phyloP scores from a whole-genome alignment of 2,329 filamentous ascomycete species.

The Cladophialophora psammophila region DNA sequence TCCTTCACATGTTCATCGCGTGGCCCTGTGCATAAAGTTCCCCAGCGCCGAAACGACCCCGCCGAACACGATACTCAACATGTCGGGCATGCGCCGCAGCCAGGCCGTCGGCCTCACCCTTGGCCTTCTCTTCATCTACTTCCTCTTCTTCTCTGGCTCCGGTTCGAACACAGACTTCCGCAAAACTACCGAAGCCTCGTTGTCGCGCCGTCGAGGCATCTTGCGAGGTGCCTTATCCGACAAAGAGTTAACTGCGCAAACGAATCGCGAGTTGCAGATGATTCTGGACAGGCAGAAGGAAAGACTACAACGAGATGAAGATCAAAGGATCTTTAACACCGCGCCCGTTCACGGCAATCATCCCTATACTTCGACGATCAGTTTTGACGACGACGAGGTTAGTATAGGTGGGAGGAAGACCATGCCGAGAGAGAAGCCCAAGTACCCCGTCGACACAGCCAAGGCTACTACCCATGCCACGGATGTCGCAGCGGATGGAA shows the following conservation, averaged over 20 bases:
- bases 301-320: slow-evolving; percentile 22
- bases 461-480: slow-evolving; percentile 10
- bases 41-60: not conserved
- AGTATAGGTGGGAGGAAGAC: slow-evolving; percentile 48
- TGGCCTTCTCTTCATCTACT: slow-evolving; percentile 34
- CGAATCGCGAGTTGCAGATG: slow-evolving; percentile 37
- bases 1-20: not conserved
- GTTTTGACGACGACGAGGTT: slow-evolving; percentile 18
- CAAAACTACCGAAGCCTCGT: slow-evolving; percentile 38
- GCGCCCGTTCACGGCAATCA: slow-evolving; percentile 16
- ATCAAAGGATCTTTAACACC: slow-evolving; percentile 25
- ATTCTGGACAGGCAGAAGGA: slow-evolving; percentile 36
- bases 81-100: slow-evolving; percentile 30
- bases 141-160: slow-evolving; percentile 37
- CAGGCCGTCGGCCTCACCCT: slow-evolving; percentile 34
- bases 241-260: slow-evolving; percentile 37
- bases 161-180: slow-evolving; percentile 35
- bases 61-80: not conserved
- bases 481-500: slow-evolving; percentile 10
- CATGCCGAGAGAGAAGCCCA: slow-evolving; percentile 40
- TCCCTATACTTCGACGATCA: slow-evolving; percentile 17
- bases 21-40: not conserved
- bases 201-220: slow-evolving; percentile 33
- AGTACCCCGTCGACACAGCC: slow-evolving; percentile 29
- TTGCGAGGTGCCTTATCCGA: slow-evolving; percentile 38